These are phyloP conservation scores for Penicillium sp. DNA, from an alignment of 2,329 filamentous ascomycete genomes.

Conservation along the genomic window DNA sequence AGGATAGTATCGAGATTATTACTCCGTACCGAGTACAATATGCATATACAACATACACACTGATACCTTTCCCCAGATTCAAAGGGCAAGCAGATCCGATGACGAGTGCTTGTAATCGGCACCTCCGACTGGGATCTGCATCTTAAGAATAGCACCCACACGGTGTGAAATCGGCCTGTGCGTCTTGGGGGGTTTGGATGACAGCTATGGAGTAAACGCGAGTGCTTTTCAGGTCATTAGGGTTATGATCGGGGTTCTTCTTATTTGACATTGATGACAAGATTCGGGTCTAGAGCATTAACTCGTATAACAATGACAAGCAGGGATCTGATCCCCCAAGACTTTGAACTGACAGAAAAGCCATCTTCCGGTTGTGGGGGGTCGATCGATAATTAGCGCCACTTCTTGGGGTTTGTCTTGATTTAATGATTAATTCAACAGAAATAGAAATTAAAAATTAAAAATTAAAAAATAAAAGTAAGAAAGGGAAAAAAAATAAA, in stretches of 20 bases:
- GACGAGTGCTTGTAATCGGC: background rate
- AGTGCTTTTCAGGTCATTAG: background rate
- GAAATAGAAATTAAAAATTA: background rate
- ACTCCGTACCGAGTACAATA: no score
- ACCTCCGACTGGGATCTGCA: constrained; percentile 16
- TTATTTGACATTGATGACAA: no score
- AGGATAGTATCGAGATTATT: background rate
- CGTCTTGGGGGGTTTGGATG: constrained; percentile 1
- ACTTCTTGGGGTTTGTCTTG: constrained; percentile 8
- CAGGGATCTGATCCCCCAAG: constrained; percentile 10
- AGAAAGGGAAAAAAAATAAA: background rate
- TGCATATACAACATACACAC: no score
- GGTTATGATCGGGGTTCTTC: no score
- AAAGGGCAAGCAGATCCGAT: background rate
- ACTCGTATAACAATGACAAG: background rate
- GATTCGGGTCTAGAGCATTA: background rate
- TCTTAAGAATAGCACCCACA: constrained; percentile 25
- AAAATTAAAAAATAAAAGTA: background rate
- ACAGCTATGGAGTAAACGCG: constrained; percentile 5
- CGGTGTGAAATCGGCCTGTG: constrained; percentile 16
- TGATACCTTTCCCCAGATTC: background rate
- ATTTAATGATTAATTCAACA: background rate
- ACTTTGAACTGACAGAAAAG: background rate
- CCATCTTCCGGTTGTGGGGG: constrained; percentile 3
- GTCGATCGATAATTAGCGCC: constrained; percentile 25